phyloP scores from a whole-genome alignment of 352 stramenopile species.

The Blastocystis sp. region DNA sequence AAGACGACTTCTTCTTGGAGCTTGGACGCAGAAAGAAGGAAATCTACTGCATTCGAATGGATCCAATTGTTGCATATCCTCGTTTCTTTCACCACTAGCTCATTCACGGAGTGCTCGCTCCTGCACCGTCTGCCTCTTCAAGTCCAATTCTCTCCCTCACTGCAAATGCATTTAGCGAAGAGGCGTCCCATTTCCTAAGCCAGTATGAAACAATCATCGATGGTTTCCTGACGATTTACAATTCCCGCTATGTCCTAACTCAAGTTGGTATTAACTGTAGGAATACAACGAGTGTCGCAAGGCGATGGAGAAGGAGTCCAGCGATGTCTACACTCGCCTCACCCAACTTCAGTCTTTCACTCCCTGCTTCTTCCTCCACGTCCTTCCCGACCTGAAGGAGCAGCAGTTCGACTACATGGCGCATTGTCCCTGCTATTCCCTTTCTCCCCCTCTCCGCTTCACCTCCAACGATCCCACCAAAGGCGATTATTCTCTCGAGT shows the following conservation, averaged over 20 bases:
- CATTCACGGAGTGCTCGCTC: not conserved
- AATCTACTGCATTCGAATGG: not conserved
- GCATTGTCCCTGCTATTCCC: not conserved
- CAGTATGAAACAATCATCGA: not conserved
- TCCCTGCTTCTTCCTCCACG: slow-evolving; percentile 1
- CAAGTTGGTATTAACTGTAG: not conserved
- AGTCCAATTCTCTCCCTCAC: slow-evolving; percentile 1
- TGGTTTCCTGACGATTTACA: slow-evolving; percentile 13
- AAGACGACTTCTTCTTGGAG: slow-evolving; percentile 24
- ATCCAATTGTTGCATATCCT: slow-evolving; percentile 6
- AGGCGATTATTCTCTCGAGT: not conserved
- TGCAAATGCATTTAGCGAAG: not conserved
- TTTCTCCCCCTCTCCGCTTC: not conserved
- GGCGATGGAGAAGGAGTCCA: not conserved
- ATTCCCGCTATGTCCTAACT: not conserved
- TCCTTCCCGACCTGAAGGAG: slow-evolving; percentile 5
- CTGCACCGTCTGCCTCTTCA: not conserved
- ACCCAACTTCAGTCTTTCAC: not conserved
- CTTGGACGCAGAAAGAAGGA: slow-evolving; percentile 14
- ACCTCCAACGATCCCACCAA: not conserved
- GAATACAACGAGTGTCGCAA: not conserved
- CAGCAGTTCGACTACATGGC: slow-evolving; percentile 17
- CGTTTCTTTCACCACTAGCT: not conserved
- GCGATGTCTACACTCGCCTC: not conserved
- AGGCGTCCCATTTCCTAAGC: not conserved